Evolutionary conservation across 116 monocot genomes (phyloP), one percentile per base, ranked within the genome.

Genomic region (Thalassia testudinum): DNA sequence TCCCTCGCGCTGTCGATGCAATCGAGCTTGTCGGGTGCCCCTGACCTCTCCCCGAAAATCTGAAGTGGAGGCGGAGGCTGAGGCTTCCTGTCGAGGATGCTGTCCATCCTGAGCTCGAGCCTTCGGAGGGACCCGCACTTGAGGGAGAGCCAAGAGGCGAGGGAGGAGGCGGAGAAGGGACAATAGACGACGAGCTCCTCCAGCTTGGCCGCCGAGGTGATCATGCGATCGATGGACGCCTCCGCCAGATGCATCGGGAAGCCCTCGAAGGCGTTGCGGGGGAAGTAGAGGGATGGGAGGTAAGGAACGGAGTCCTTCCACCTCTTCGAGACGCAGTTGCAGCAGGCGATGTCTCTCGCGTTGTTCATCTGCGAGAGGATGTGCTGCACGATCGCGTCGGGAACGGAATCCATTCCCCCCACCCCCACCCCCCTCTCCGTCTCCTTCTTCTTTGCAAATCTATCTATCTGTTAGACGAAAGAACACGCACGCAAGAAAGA

Each of bases 71-170:
- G 11, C 40, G 40, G 40, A 8, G 40, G 40, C 40, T 40, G 7
- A 4, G 15, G 18, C 21, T 47, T 45, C 53, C 63, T 73, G 2
- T 72, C 71, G 12, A 40, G 56, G 19, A 60, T 27, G 17, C 24
- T 26, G 62, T 99, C 99, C 70, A 86, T 71, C 0, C 91, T 74
- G 37, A 99, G 99, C 75, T 99, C 99, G 6, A 99, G 78, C 0
- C 54, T 7, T 4, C 80, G 69, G 38, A 99, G 75, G 16, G 79
- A 71, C 1, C 23, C n/a, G 25, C 70, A 48, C 5, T 67, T 67
- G 49, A 62, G 68, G 27, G 66, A 34, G 28, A 99, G 60, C 69
- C 77, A 80, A 5, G 73, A 71, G 21, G 68, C 58, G 15, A 99
- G 82, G 22, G 47, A 49, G 0, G 80, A 0, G 21, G 67, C 50